Percentiles rank a stretch among this genome's conserved stretches.
Conservation (phyloP, 1,284 basidiomycete genomes). For the Filobasidium uniguttulatum region DNA sequence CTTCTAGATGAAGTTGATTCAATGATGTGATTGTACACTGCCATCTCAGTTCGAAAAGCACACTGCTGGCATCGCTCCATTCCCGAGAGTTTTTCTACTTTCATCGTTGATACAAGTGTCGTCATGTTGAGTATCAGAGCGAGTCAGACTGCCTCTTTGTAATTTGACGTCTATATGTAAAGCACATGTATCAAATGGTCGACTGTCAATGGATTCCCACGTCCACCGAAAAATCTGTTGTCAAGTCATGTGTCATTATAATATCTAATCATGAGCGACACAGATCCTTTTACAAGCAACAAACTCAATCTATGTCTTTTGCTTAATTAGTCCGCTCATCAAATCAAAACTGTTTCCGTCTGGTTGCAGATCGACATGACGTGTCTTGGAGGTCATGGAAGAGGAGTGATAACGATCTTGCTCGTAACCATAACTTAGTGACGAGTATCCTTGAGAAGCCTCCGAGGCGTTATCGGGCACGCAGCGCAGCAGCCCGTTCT, state of each 20-base stretch:
- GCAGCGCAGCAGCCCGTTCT: constrained; percentile 76
- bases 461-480: constrained; percentile 42
- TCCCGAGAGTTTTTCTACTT: no score
- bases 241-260: background rate
- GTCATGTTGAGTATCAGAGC: background rate
- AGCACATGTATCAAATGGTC: no score
- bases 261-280: background rate
- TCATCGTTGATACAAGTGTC: background rate
- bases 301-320: constrained; percentile 38
- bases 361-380: constrained; percentile 58
- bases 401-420: constrained; percentile 36
- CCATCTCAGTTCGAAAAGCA: no score
- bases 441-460: background rate
- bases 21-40: background rate
- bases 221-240: no score
- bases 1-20: no score
- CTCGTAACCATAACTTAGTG: background rate
- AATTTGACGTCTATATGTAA: background rate
- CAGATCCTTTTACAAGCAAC: constrained; percentile 9
- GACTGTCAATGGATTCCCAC: no score
- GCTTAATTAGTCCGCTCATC: constrained; percentile 74
- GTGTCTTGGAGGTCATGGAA: constrained; percentile 24
- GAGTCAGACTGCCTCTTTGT: background rate
- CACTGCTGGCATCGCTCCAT: no score
- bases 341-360: constrained; percentile 96